A percentile compares a stretch with the other conserved stretches of the same genome.
These are phyloP conservation scores for Polyplosphaeria fusca DNA, from an alignment of 495 filamentous ascomycete species.

Conservation along the genomic window DNA sequence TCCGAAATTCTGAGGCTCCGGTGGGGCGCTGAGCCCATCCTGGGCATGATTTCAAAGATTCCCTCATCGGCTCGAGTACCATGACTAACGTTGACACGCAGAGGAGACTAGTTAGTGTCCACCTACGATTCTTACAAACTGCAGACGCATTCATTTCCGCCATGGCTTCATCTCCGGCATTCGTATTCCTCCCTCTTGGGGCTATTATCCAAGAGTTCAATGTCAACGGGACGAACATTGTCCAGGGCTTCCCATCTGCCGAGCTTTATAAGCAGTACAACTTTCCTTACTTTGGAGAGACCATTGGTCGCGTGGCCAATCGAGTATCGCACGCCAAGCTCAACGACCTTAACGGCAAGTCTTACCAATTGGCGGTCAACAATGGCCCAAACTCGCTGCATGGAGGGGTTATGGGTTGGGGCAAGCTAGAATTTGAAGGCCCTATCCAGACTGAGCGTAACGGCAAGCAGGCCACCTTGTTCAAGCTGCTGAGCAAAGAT, in stretches of 20 bases:
- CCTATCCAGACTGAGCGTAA: constrained; percentile 62
- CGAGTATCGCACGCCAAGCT: constrained; percentile 73
- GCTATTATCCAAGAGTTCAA: constrained; percentile 84
- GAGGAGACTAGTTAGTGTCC: too few relatives aligned
- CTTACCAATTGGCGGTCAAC: constrained; percentile 68
- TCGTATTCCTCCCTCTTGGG: constrained; percentile 75
- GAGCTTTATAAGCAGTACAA: constrained; percentile 71
- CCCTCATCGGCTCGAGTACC: too few relatives aligned
- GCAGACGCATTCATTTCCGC: too few relatives aligned
- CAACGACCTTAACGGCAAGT: constrained; percentile 65
- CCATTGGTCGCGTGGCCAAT: constrained; percentile 89
- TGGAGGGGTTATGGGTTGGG: constrained; percentile 80
- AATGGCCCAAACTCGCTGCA: constrained; percentile 78
- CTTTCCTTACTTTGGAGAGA: constrained; percentile 80
- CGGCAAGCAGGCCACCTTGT: constrained; percentile 73
- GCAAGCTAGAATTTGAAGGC: constrained; percentile 76
- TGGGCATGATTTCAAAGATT: too few relatives aligned
- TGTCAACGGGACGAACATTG: constrained; percentile 76
- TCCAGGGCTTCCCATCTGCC: constrained; percentile 73
- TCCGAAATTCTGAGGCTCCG: too few relatives aligned
- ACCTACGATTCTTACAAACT: too few relatives aligned
- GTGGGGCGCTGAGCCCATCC: too few relatives aligned
- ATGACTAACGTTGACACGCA: too few relatives aligned
- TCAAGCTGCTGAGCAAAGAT: constrained; percentile 67
- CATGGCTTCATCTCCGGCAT: constrained; percentile 18